Evolutionary conservation across 352 stramenopile genomes (phyloP).

Genomic region (Phytophthora sp.): DNA sequence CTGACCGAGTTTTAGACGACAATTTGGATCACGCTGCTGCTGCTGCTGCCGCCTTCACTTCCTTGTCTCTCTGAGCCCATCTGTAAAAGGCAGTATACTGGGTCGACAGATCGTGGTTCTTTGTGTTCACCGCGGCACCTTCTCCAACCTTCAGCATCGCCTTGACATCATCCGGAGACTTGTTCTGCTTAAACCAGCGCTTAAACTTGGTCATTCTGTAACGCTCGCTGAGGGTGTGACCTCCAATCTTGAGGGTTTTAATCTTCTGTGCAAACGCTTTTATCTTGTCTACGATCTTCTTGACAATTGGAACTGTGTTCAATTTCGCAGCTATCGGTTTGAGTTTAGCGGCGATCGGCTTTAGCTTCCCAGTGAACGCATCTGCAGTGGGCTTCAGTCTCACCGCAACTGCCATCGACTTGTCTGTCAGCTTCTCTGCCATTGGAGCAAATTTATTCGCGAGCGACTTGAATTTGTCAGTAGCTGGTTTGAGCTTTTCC

Average conservation of each 20-base stretch:
- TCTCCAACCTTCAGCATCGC: conserved; percentile 23
- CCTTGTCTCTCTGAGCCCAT: conserved; percentile 15
- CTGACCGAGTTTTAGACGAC: no score
- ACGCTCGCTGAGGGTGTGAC: conserved; percentile 12
- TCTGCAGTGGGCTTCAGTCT: conserved; percentile 23
- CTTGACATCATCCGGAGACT: conserved; percentile 25
- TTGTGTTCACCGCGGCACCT: conserved; percentile 15
- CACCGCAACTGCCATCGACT: conserved; percentile 17
- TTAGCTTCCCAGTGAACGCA: conserved; percentile 25
- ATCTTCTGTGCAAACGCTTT: conserved; percentile 21
- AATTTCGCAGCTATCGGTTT: conserved; percentile 19
- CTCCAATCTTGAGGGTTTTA: conserved; percentile 24
- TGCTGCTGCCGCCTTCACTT: conserved; percentile 13
- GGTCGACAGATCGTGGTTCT: conserved; percentile 23
- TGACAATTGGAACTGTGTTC: conserved; percentile 13
- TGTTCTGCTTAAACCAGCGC: conserved; percentile 28
- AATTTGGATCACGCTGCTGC: background rate
- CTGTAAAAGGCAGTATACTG: conserved; percentile 26
- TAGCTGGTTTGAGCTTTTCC: conserved; percentile 22
- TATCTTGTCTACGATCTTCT: conserved; percentile 9
- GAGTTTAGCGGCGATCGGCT: conserved; percentile 25
- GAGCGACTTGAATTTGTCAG: conserved; percentile 11
- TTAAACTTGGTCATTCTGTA: conserved; percentile 33
- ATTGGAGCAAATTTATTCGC: conserved; percentile 11
- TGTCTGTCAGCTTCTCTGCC: conserved; percentile 19